Evolutionary conservation across 768 basidiomycete genomes (phyloP), one percentile per base, ranked within the genome.

Genomic region (Boletus patriciae): DNA sequence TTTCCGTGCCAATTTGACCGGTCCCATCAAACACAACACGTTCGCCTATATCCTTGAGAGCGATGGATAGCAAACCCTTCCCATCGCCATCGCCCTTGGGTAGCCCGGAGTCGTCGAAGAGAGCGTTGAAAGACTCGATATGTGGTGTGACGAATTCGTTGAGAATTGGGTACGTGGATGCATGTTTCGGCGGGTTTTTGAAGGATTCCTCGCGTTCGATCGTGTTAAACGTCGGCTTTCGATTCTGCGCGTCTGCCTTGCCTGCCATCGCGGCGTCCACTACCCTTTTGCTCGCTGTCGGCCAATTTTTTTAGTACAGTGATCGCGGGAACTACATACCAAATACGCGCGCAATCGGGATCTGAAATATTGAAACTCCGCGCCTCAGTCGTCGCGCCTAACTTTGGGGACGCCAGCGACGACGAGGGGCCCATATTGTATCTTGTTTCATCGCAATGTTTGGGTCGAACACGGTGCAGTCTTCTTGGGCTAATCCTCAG

Each of bases 111-210:
- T 96, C 94, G 66, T 98, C 95, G 71, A 98, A 95, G 27, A 99
- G 81, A 16, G 93, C 87, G 73, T 98, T 96, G 80, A 99, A 98
- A 38, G 92, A 94, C 71, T 98, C 90, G 59, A 98, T 84, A 70
- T 98, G 95, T 7, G 97, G 96, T 23, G 84, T 77, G 52, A 98
- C 93, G 65, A 98, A 92, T 73, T 96, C 92, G 63, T 97, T 92
- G 58, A 98, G 79, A 51, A 90, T 90, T 19, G 85, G 84, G 61
- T 91, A 84, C 13, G 86, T 84, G 23, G 89, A 82, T 21, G 83
- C 83, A 41, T 82, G 74, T 62, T 80, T 78, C 27, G 88, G 80
- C 0, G 96, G 97, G 55, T 85, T 78, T 71, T 82, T 80, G 74
- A 97, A 97, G 5, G 79, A 71, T 8, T 83, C 76, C 76, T 97